Conservation (phyloP, 306 rosid genomes). For the Elaeagnus macrophylla region DNA sequence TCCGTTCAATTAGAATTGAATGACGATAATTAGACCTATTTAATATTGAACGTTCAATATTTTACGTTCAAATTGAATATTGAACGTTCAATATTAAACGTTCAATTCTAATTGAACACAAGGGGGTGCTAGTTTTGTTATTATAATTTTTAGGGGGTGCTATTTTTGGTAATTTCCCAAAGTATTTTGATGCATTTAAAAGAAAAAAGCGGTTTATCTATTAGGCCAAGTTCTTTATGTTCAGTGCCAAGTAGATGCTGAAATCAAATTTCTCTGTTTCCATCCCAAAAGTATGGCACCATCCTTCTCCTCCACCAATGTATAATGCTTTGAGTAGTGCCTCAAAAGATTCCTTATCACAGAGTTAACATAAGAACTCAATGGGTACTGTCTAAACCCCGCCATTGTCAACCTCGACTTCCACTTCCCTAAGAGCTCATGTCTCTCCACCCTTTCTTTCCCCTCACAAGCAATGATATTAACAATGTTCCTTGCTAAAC, state of each 20-base stretch:
- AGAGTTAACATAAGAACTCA: conserved; percentile 79
- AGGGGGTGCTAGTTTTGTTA: too few relatives aligned
- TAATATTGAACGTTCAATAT: too few relatives aligned
- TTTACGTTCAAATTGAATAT: too few relatives aligned
- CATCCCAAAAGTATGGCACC: conserved; percentile 92
- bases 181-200: too few relatives aligned
- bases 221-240: conserved; percentile 4
- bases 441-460: conserved; percentile 75
- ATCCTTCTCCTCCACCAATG: conserved; percentile 68
- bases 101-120: too few relatives aligned
- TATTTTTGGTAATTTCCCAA: too few relatives aligned
- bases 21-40: too few relatives aligned
- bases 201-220: too few relatives aligned
- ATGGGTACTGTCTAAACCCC: conserved; percentile 61
- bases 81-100: too few relatives aligned
- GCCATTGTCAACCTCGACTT: conserved; percentile 89
- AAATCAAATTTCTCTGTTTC: conserved; percentile 73
- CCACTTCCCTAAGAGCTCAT: conserved; percentile 93
- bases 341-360: conserved; percentile 55
- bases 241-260: conserved; percentile 92
- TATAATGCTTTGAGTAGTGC: conserved; percentile 73
- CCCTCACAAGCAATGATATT: conserved; percentile 91
- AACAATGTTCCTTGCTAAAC: conserved; percentile 77
- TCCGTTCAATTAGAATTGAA: too few relatives aligned
- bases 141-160: too few relatives aligned